Conservation (phyloP, 2,329 filamentous ascomycete species). For the Fusarium verticillioides region DNA sequence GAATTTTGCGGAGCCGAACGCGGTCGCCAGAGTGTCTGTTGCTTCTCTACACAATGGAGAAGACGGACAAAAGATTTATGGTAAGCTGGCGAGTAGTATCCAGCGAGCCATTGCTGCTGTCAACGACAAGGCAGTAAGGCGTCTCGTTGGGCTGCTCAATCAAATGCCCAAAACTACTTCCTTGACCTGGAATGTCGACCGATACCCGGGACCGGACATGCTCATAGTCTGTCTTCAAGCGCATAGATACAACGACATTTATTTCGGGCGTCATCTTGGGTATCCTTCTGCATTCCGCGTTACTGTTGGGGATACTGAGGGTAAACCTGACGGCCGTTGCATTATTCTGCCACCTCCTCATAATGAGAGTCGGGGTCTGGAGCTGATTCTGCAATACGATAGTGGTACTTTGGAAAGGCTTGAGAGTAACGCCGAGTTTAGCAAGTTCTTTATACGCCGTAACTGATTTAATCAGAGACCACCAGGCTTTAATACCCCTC, state of each 20-base stretch:
- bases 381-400: slow-evolving; percentile 2
- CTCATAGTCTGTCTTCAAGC: slow-evolving; percentile 18
- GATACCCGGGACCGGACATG: slow-evolving; percentile 15
- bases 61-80: not conserved
- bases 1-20: slow-evolving; percentile 19
- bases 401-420: slow-evolving; percentile 1
- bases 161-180: slow-evolving; percentile 18
- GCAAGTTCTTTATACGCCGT: not conserved
- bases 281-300: not conserved
- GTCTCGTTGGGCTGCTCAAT: slow-evolving; percentile 13
- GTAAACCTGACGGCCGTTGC: slow-evolving; percentile 14
- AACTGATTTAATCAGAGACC: not conserved
- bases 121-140: slow-evolving; percentile 10
- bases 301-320: slow-evolving; percentile 11
- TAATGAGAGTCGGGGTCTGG: not conserved
- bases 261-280: not conserved
- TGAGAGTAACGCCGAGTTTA: not conserved
- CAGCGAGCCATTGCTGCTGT: slow-evolving; percentile 3
- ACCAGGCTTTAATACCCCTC: not conserved
- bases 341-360: not conserved
- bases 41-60: not conserved
- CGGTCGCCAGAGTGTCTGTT: not conserved
- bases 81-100: not conserved
- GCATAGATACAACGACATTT: slow-evolving; percentile 6
- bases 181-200: slow-evolving; percentile 16